Percentiles rank a stretch among this genome's conserved stretches.
phyloP scores from a whole-genome alignment of 169 alveolate genomes.

The Cryptosporidium sp. region DNA sequence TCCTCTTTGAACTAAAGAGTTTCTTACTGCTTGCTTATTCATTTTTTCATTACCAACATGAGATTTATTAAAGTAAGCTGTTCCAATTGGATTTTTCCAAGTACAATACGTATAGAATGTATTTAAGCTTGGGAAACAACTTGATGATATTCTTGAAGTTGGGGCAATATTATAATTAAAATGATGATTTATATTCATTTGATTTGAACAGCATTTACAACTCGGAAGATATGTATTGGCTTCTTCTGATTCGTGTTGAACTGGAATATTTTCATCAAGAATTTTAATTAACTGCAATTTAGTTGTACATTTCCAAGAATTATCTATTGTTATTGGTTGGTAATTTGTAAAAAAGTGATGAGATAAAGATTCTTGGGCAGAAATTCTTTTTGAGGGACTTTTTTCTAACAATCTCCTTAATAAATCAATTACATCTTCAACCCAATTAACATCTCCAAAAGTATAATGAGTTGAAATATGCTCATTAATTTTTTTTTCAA shows the following conservation, averaged over 20 bases:
- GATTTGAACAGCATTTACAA: conserved; percentile 47
- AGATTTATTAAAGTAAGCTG: conserved; percentile 3
- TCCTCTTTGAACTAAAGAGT: not conserved
- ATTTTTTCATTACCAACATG: not conserved
- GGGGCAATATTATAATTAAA: not conserved
- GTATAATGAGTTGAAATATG: conserved; percentile 10
- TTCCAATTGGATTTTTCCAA: conserved; percentile 17
- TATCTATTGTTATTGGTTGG: not conserved
- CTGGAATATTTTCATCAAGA: conserved; percentile 43
- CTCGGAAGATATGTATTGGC: conserved; percentile 26
- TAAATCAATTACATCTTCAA: conserved; percentile 64
- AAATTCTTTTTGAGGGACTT: conserved; percentile 65
- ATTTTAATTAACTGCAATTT: conserved; percentile 27
- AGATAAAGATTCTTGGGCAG: conserved; percentile 57
- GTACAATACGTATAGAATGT: conserved; percentile 47
- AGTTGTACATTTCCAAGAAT: conserved; percentile 47
- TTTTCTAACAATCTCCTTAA: conserved; percentile 46
- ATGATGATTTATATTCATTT: not conserved
- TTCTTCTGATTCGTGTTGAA: conserved; percentile 56
- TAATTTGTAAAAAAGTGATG: conserved; percentile 33
- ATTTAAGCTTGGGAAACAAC: conserved; percentile 52
- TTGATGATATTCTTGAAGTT: conserved; percentile 20
- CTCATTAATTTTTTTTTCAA: conserved; percentile 44
- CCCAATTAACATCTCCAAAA: conserved; percentile 24
- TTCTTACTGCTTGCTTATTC: conserved; percentile 11